These are phyloP conservation scores for Populus euphratica DNA, from an alignment of 345 rosid species.

Conservation along the genomic window DNA sequence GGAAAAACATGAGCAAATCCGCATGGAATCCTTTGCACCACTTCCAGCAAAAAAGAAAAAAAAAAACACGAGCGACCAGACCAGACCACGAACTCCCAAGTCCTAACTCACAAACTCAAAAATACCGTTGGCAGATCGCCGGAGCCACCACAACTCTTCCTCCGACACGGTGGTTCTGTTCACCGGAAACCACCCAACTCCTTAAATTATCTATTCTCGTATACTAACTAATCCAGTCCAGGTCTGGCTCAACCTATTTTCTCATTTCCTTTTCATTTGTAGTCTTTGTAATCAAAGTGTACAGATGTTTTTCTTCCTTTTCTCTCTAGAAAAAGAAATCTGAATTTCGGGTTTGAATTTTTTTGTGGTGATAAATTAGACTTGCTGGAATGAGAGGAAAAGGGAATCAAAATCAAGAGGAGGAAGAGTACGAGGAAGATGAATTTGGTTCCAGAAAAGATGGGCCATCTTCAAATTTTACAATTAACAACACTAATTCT, in stretches of 20 bases:
- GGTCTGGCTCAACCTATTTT: not conserved
- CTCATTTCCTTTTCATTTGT: not conserved
- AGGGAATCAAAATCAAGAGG: conserved; percentile 54
- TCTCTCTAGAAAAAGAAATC: not conserved
- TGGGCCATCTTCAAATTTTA: conserved; percentile 45
- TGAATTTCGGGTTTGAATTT: not conserved
- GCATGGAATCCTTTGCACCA: conserved; percentile 16
- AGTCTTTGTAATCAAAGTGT: not conserved
- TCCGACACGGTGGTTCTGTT: not conserved
- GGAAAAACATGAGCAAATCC: conserved; percentile 20
- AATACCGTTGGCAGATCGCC: not conserved
- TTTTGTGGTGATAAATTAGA: not conserved
- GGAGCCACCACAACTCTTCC: not conserved
- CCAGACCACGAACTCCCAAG: not conserved
- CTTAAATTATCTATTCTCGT: not conserved
- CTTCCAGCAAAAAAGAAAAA: not conserved
- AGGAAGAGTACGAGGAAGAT: conserved; percentile 78
- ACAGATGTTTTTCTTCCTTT: not conserved
- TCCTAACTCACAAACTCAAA: not conserved
- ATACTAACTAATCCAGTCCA: not conserved
- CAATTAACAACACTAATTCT: conserved; percentile 13
- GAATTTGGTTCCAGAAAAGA: conserved; percentile 61
- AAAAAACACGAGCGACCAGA: not conserved
- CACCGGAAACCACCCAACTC: not conserved
- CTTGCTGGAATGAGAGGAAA: conserved; percentile 55